Conservation (phyloP, 2,329 filamentous ascomycete genomes). For the Diaporthe humulicola region DNA sequence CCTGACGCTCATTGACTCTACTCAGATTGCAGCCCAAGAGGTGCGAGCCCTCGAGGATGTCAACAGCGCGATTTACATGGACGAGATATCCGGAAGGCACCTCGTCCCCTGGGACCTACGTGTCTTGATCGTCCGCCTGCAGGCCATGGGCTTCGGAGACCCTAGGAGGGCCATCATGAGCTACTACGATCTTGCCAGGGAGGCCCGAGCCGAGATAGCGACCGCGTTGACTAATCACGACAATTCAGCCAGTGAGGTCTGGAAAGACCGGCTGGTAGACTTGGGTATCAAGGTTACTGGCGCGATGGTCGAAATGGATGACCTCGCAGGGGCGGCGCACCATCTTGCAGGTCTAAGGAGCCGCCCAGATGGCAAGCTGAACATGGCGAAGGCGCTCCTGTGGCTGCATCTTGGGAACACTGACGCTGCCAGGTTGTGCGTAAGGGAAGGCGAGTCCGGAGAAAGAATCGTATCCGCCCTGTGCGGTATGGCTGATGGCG, state of each 20-base stretch:
- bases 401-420: slow-evolving; percentile 86
- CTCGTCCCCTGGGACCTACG: slow-evolving; percentile 91
- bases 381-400: slow-evolving; percentile 72
- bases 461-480: slow-evolving; percentile 74
- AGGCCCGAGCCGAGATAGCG: slow-evolving; percentile 75
- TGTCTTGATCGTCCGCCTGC: slow-evolving; percentile 84
- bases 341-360: slow-evolving; percentile 75
- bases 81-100: slow-evolving; percentile 67
- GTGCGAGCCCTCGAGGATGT: slow-evolving; percentile 74
- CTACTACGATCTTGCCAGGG: slow-evolving; percentile 88
- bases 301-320: slow-evolving; percentile 87
- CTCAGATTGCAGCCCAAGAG: slow-evolving; percentile 76
- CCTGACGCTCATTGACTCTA: slow-evolving; percentile 82
- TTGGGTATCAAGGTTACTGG: slow-evolving; percentile 77
- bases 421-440: slow-evolving; percentile 71
- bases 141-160: slow-evolving; percentile 89
- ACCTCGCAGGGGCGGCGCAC: slow-evolving; percentile 81
- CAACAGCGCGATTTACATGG: slow-evolving; percentile 69
- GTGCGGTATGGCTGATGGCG: slow-evolving; percentile 82
- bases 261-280: slow-evolving; percentile 80
- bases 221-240: slow-evolving; percentile 60
- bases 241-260: slow-evolving; percentile 71
- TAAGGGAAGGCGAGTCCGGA: slow-evolving; percentile 54
- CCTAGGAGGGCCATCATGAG: slow-evolving; percentile 87
- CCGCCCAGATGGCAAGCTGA: slow-evolving; percentile 55